A percentile compares a stretch with the other conserved stretches of the same genome.
Evolutionary conservation across 805 yeast genomes (phyloP).

Genomic region (Kodamaea restingae): DNA sequence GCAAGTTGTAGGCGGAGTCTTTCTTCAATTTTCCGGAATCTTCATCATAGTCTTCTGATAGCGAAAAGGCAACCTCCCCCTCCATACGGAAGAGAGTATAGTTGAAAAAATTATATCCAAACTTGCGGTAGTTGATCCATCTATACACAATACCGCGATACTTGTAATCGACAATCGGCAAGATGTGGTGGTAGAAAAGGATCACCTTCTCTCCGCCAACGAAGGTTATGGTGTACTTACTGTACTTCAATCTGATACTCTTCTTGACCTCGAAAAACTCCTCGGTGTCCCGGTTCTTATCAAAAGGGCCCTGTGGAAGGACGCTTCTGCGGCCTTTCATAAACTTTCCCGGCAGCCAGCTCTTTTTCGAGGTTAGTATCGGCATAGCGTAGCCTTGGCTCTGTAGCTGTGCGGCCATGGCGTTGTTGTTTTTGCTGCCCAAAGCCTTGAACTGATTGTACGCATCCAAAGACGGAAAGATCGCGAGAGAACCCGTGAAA

Average conservation of each 20-base stretch:
- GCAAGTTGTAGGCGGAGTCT: neutral
- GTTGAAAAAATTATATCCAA: neutral
- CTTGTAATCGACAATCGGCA: slow-evolving; percentile 11
- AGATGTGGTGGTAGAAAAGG: slow-evolving; percentile 7
- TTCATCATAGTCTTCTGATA: slow-evolving; percentile 10
- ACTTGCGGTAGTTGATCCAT: slow-evolving; percentile 8
- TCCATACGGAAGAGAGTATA: slow-evolving; percentile 7
- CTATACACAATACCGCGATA: slow-evolving; percentile 8
- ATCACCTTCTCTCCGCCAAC: slow-evolving; percentile 1
- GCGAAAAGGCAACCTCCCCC: slow-evolving; percentile 5
- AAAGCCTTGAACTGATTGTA: neutral
- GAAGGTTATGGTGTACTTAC: slow-evolving; percentile 1
- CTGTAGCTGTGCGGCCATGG: neutral
- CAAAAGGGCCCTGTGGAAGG: slow-evolving; percentile 1
- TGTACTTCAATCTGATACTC: slow-evolving; percentile 1
- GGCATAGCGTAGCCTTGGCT: slow-evolving; percentile 9
- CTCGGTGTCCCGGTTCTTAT: slow-evolving; percentile 3
- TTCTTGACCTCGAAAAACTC: slow-evolving; percentile 5
- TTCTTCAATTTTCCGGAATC: slow-evolving; percentile 3
- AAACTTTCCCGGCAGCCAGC: slow-evolving; percentile 1
- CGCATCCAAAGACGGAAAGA: slow-evolving; percentile 6
- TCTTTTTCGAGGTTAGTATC: neutral
- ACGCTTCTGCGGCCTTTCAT: neutral
- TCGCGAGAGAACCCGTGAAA: slow-evolving; percentile 1
- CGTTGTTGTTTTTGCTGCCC: neutral